Evolutionary conservation across 768 basidiomycete species (phyloP).

Genomic region (Mycena pura): DNA sequence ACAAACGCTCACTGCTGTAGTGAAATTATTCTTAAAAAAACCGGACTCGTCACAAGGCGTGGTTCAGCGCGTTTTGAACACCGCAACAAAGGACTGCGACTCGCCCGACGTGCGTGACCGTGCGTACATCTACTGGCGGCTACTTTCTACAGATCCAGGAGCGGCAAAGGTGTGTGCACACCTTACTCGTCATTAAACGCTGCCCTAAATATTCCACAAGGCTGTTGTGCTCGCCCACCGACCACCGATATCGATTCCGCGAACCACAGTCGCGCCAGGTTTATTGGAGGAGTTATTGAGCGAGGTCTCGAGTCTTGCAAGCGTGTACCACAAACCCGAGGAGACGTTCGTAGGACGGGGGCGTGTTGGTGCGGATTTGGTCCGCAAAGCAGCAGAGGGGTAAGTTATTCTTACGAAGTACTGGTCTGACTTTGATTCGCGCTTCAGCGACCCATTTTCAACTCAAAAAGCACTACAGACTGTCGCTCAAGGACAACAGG

Average conservation of each 20-base stretch:
- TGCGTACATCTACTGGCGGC: slow-evolving; percentile 97
- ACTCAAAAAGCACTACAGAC: slow-evolving; percentile 90
- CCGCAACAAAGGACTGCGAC: slow-evolving; percentile 97
- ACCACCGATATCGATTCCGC: slow-evolving; percentile 92
- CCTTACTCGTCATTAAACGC: background rate
- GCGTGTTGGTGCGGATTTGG: slow-evolving; percentile 81
- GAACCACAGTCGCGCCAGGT: slow-evolving; percentile 87
- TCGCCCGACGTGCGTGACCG: slow-evolving; percentile 96
- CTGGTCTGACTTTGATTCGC: background rate
- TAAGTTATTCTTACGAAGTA: slow-evolving; percentile 21
- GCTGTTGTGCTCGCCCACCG: slow-evolving; percentile 88
- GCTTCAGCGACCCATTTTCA: slow-evolving; percentile 65
- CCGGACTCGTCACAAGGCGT: slow-evolving; percentile 92
- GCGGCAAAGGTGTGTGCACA: slow-evolving; percentile 80
- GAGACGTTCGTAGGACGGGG: slow-evolving; percentile 96
- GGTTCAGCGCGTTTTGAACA: slow-evolving; percentile 90
- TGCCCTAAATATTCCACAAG: slow-evolving; percentile 34
- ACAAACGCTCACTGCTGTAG: slow-evolving; percentile 91
- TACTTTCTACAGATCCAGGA: slow-evolving; percentile 92
- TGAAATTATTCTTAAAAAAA: slow-evolving; percentile 95
- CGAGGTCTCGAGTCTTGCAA: slow-evolving; percentile 89
- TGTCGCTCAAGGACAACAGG: slow-evolving; percentile 88
- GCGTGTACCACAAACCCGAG: slow-evolving; percentile 96
- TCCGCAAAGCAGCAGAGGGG: slow-evolving; percentile 66
- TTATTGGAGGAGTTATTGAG: slow-evolving; percentile 90